These are phyloP conservation scores for Phytophthora pistaciae DNA, from an alignment of 352 stramenopile genomes.

Conservation along the genomic window DNA sequence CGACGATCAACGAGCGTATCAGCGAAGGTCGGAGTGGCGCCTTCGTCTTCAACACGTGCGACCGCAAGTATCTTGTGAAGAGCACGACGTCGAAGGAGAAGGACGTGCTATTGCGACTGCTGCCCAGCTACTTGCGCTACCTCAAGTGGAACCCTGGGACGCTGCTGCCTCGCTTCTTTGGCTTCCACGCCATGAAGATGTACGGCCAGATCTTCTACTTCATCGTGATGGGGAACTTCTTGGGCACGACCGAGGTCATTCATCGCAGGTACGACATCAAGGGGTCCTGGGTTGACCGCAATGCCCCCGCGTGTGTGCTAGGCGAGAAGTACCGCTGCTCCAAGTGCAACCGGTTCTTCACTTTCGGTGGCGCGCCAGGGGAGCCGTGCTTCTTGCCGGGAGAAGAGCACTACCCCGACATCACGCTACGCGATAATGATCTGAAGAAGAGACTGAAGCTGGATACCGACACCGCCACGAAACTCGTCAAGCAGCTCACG, in stretches of 20 bases:
- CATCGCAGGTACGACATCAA: constrained; percentile 94
- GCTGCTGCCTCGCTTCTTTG: constrained; percentile 91
- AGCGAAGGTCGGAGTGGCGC: constrained; percentile 88
- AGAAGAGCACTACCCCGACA: constrained; percentile 85
- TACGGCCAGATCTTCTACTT: constrained; percentile 94
- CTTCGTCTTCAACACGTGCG: constrained; percentile 92
- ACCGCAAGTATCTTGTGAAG: constrained; percentile 93
- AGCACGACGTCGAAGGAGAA: constrained; percentile 86
- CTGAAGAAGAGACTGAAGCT: constrained; percentile 88
- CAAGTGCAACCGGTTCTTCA: constrained; percentile 89
- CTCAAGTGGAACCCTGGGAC: constrained; percentile 90
- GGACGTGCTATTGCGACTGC: constrained; percentile 76
- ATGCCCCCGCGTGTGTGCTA: constrained; percentile 76
- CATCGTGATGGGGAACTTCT: constrained; percentile 93
- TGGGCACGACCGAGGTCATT: constrained; percentile 86
- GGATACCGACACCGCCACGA: constrained; percentile 50
- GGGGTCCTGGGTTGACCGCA: constrained; percentile 90
- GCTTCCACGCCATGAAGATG: constrained; percentile 92
- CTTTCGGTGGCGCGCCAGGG: constrained; percentile 59
- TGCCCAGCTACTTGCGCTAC: constrained; percentile 88
- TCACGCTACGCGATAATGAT: constrained; percentile 88
- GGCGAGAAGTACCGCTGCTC: constrained; percentile 85
- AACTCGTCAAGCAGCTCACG: constrained; percentile 83
- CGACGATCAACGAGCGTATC: constrained; percentile 91
- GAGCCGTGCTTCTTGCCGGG: constrained; percentile 64